These are phyloP conservation scores for Penicillium goetzii DNA, from an alignment of 495 filamentous ascomycete species.

Conservation along the genomic window DNA sequence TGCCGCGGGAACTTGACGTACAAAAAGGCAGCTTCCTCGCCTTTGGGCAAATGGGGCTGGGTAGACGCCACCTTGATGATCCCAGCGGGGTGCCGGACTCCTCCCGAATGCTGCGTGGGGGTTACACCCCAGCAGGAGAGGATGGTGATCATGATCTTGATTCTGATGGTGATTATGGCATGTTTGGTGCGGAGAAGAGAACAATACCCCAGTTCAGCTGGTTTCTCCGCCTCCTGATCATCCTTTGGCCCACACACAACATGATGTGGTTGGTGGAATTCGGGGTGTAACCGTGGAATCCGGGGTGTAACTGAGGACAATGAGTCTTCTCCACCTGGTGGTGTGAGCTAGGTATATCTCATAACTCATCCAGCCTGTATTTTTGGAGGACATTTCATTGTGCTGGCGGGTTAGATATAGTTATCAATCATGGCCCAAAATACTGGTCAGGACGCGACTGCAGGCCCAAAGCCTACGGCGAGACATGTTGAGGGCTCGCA, in stretches of 20 bases:
- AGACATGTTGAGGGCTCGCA: conserved; percentile 19
- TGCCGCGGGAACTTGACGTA: neutral
- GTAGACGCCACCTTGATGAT: neutral
- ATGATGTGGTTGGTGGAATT: neutral
- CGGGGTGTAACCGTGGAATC: neutral
- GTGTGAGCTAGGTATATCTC: neutral
- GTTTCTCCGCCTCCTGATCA: neutral
- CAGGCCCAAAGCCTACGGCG: conserved; percentile 17
- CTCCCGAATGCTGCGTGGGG: neutral
- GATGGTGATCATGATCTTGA: neutral
- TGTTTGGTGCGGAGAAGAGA: neutral
- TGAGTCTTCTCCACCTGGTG: no score
- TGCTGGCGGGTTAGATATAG: no score
- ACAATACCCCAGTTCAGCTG: neutral
- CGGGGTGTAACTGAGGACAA: neutral
- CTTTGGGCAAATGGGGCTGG: neutral
- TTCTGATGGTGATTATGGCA: neutral
- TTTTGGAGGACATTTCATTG: no score
- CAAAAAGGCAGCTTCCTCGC: neutral
- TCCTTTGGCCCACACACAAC: neutral
- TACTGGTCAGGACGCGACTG: neutral
- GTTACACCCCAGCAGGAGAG: neutral
- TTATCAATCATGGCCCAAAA: neutral
- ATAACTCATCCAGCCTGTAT: neutral
- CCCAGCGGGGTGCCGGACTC: neutral